These are phyloP conservation scores for Physaria fendleri DNA, from an alignment of 345 rosid genomes.

Conservation along the genomic window DNA sequence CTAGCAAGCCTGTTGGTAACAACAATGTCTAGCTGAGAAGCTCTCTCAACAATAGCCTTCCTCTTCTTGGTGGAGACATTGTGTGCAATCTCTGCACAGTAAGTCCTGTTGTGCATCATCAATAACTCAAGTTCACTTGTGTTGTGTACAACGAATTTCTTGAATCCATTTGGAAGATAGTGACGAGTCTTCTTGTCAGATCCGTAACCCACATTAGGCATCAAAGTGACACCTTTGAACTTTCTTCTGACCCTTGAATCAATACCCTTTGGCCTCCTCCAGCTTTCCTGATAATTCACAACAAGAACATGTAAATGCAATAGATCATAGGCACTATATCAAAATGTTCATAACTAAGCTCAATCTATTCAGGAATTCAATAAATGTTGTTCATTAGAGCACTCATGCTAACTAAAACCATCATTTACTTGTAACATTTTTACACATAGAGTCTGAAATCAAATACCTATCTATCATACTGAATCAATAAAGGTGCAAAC, in stretches of 20 bases:
- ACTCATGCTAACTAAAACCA: not conserved
- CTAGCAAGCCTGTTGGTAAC: slow-evolving; percentile 69
- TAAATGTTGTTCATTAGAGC: not conserved
- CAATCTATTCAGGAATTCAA: not conserved
- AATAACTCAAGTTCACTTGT: slow-evolving; percentile 60
- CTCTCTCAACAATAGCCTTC: slow-evolving; percentile 73
- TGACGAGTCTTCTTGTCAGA: slow-evolving; percentile 80
- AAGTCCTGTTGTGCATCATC: slow-evolving; percentile 96
- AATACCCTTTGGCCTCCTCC: slow-evolving; percentile 93
- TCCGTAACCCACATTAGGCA: slow-evolving; percentile 84
- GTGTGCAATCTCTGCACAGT: slow-evolving; percentile 88
- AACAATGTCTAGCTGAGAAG: slow-evolving; percentile 73
- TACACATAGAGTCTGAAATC: not conserved
- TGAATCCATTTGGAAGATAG: slow-evolving; percentile 77
- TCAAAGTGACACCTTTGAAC: slow-evolving; percentile 73
- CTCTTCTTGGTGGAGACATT: slow-evolving; percentile 75
- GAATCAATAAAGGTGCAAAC: slow-evolving; percentile 20
- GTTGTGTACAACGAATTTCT: slow-evolving; percentile 79
- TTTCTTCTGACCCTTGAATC: slow-evolving; percentile 75
- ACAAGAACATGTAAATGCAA: not conserved
- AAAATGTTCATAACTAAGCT: too few species aligned
- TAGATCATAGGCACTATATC: too few species aligned
- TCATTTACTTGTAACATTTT: not conserved
- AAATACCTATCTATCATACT: not conserved
- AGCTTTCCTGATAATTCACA: slow-evolving; percentile 35